Evolutionary conservation across 176 grass and related monocot species (phyloP).

Genomic region (Luzula sylvatica): DNA sequence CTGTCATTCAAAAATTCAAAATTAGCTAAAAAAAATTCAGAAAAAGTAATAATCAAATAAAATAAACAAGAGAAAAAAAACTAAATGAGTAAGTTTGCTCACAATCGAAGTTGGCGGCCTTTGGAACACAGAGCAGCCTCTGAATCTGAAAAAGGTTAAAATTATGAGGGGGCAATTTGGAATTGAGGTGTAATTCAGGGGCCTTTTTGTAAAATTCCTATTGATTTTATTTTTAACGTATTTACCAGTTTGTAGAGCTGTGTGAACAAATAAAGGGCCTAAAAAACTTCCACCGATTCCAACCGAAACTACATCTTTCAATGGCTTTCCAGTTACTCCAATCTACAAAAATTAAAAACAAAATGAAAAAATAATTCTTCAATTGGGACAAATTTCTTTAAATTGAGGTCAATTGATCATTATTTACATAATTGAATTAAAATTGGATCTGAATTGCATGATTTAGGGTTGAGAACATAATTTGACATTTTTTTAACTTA

Average conservation of each 20-base stretch:
- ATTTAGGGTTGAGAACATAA: background rate
- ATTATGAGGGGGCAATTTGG: too few species aligned
- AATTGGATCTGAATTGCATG: too few species aligned
- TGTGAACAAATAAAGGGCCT: slow-evolving; percentile 87
- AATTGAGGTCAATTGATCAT: background rate
- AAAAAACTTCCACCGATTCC: slow-evolving; percentile 97
- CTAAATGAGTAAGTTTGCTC: slow-evolving; percentile 24
- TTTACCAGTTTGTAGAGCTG: slow-evolving; percentile 75
- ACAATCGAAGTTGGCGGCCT: slow-evolving; percentile 91
- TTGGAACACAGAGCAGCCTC: slow-evolving; percentile 72
- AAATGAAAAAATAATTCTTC: background rate
- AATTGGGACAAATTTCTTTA: background rate
- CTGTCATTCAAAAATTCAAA: slow-evolving; percentile 32
- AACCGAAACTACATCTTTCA: slow-evolving; percentile 77
- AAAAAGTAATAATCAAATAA: background rate
- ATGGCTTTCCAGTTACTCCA: slow-evolving; percentile 71
- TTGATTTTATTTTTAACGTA: too few species aligned
- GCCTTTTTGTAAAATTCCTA: too few species aligned
- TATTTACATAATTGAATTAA: too few species aligned
- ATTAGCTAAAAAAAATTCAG: slow-evolving; percentile 7
- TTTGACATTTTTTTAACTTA: slow-evolving; percentile 5
- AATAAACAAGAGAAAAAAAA: background rate
- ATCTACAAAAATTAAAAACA: slow-evolving; percentile 30
- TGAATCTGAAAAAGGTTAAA: slow-evolving; percentile 45
- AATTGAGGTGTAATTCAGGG: too few species aligned